These are phyloP conservation scores for Sporothrix humicola DNA, from an alignment of 2,329 filamentous ascomycete species.

Conservation along the genomic window DNA sequence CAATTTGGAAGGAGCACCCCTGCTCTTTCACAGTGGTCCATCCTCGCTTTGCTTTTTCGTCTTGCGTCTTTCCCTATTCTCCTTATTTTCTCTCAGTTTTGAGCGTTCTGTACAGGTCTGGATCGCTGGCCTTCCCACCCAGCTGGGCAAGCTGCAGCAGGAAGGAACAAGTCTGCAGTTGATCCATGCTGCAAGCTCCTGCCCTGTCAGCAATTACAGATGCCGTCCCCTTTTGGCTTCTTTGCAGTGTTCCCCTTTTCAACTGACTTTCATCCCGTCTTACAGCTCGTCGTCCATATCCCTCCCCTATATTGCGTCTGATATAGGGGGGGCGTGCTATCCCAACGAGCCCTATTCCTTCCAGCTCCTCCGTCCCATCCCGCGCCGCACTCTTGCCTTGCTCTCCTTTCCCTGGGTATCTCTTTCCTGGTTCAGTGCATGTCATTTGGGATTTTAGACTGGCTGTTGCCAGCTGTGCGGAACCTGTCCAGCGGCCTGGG, in stretches of 20 bases:
- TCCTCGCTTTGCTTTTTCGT: background rate
- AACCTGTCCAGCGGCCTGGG: conserved; percentile 18
- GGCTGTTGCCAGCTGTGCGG: no score
- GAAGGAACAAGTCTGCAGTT: conserved; percentile 5
- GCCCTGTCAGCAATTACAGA: conserved; percentile 1
- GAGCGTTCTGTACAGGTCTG: background rate
- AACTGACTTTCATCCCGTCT: background rate
- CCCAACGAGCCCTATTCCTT: background rate
- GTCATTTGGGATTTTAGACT: conserved; percentile 14
- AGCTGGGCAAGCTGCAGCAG: conserved; percentile 1
- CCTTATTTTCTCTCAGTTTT: no score
- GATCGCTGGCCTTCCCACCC: background rate
- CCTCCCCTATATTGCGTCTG: conserved; percentile 4
- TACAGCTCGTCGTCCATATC: background rate
- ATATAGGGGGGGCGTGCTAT: conserved; percentile 25
- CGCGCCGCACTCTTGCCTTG: background rate
- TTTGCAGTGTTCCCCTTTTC: background rate
- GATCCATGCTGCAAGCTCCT: background rate
- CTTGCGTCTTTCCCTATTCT: background rate
- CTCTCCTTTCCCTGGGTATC: background rate
- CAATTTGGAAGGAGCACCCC: conserved; percentile 14
- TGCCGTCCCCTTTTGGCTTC: background rate
- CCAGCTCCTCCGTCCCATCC: background rate
- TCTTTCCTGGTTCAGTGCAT: background rate
- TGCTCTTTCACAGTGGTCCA: background rate